Base-by-base conservation (phyloP, 345 rosid genomes). In the Gossypium herbaceum region DNA sequence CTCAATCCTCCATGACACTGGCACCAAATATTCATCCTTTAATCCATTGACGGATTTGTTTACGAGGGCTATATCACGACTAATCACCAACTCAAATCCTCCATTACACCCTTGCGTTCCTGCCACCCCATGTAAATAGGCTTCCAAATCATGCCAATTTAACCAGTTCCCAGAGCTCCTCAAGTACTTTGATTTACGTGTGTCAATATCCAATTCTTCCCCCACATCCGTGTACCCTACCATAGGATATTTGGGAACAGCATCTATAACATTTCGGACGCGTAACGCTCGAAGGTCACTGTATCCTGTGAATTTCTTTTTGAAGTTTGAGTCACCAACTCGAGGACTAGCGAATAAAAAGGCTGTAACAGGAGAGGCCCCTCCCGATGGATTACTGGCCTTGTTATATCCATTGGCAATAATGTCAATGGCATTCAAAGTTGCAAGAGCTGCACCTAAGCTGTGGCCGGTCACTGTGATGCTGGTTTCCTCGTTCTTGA, bases 91-190 rank as follows among this genome's bases (percentile, higher is more conserved):
- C 16, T 79, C 78, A 71, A 94, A 94, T 50, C 82, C 82, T 34
- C 87, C 91, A 69, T 27, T 41, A 22, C 78, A 71, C 51, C 97
- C 97, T 75, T 86, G 94, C 5, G 89, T 85, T 12, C 94, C 97
- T 0, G 93, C 97, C 5, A 92, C 89, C 13, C 98, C 97, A 56
- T 92, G 97, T 71, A 92, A 73, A 75, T 90, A 90, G 17, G 34
- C 79, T 76, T 94, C 94, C 74, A 90, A 75, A 62, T 86, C 82
- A 68, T 90, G 98, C 85, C 86, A 85, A 55, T 43, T 81, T 0
- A 71, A 59, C 0, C 79, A 3, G 79, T 75, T 81, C 72, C 87
- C 92, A 0, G 91, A 87, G 56, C 82, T 76, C 81, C 85, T 92
- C 78, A 92, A 41, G 86, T 86, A 90, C 47, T 62, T 70, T 0